These are phyloP conservation scores for Ophiostoma sp. DNA, from an alignment of 2,329 filamentous ascomycete species.

Conservation along the genomic window DNA sequence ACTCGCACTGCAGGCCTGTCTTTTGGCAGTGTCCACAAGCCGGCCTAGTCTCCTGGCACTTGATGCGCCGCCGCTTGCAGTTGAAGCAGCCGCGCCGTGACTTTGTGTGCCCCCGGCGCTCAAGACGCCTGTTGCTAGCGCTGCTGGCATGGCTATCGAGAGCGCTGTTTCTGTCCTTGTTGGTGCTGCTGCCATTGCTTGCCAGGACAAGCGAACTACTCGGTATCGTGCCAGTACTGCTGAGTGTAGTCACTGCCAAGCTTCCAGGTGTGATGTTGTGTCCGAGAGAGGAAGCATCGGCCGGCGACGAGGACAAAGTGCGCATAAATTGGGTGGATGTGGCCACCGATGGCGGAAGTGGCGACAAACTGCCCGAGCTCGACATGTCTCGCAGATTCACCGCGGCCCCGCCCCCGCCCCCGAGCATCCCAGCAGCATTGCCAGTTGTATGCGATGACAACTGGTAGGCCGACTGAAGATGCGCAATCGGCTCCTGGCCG, in stretches of 20 bases:
- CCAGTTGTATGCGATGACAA: too few species aligned
- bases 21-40: conserved; percentile 59
- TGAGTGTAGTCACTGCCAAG: not conserved
- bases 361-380: not conserved
- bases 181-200: conserved; percentile 8
- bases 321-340: not conserved
- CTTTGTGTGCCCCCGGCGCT: conserved; percentile 60
- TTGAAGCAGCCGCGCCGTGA: conserved; percentile 61
- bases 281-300: not conserved
- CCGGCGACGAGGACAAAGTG: conserved; percentile 4
- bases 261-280: not conserved
- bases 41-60: conserved; percentile 62
- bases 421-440: too few species aligned
- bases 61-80: conserved; percentile 62
- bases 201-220: not conserved
- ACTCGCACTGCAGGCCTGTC: conserved; percentile 57
- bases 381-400: not conserved
- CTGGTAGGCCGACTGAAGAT: not conserved
- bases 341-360: not conserved
- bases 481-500: not conserved
- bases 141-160: conserved; percentile 8
- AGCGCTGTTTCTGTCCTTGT: conserved; percentile 14
- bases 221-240: not conserved
- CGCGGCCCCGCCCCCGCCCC: too few species aligned
- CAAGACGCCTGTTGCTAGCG: conserved; percentile 37